Evolutionary conservation across 371 early-diverging fungal species (phyloP).

Genomic region (Actinomortierella ambigua): DNA sequence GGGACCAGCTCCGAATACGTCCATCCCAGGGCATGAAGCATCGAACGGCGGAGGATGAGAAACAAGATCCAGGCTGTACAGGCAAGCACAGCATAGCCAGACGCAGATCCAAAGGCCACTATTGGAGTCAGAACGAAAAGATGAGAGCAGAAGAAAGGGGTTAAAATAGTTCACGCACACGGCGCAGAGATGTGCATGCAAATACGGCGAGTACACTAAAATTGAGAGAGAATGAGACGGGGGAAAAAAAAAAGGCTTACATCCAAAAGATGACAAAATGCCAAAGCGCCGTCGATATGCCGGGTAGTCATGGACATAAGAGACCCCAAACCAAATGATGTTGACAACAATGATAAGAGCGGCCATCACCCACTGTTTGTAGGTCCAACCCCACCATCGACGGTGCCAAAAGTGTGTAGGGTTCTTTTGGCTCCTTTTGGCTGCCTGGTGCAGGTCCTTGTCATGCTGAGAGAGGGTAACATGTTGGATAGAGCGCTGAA

Average conservation of each 20-base stretch:
- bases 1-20: conserved; percentile 8
- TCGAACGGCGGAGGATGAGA: conserved; percentile 4
- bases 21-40: conserved; percentile 6
- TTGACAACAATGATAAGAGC: conserved; percentile 15
- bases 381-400: conserved; percentile 25
- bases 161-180: not conserved
- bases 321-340: conserved; percentile 25
- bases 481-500: too few relatives aligned
- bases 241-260: conserved; percentile 5
- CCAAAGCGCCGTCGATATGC: conserved; percentile 8
- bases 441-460: too few relatives aligned
- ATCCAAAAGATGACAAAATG: conserved; percentile 13
- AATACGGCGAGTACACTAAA: too few relatives aligned
- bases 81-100: conserved; percentile 7
- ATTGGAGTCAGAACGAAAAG: not conserved
- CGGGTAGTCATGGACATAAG: conserved; percentile 14
- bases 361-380: conserved; percentile 24
- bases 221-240: too few relatives aligned
- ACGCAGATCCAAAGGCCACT: conserved; percentile 1
- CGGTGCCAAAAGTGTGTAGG: conserved; percentile 9
- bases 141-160: not conserved
- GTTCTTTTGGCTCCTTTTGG: too few relatives aligned
- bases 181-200: too few relatives aligned
- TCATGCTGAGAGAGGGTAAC: too few relatives aligned
- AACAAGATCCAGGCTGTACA: conserved; percentile 4